A percentile compares a stretch with the other conserved stretches of the same genome.
Evolutionary conservation across 805 yeast species (phyloP).

Genomic region (Kuraishia borneana): DNA sequence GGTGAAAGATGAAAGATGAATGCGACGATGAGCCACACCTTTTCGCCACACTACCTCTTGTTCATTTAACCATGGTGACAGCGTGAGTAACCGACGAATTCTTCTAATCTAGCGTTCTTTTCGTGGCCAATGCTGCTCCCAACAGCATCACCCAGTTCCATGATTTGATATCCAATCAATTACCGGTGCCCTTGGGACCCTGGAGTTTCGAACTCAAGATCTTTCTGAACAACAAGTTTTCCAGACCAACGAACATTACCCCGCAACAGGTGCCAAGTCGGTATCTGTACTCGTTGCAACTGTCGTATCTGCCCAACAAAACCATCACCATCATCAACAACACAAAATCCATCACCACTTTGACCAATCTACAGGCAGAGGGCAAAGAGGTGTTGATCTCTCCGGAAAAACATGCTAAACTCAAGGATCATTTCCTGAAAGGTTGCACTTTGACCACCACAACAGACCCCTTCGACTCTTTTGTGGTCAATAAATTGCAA

Average conservation of each 20-base stretch:
- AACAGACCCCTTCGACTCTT: conserved; percentile 38
- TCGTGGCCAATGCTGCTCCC: conserved; percentile 35
- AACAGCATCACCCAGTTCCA: conserved; percentile 59
- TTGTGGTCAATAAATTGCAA: conserved; percentile 47
- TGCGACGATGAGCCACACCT: neutral
- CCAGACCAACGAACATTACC: conserved; percentile 25
- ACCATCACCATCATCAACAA: conserved; percentile 39
- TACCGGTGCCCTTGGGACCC: conserved; percentile 48
- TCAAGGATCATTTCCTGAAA: conserved; percentile 16
- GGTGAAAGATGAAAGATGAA: neutral
- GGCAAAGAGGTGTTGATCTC: conserved; percentile 5
- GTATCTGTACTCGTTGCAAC: conserved; percentile 37
- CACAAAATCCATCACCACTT: conserved; percentile 21
- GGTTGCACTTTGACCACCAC: conserved; percentile 35
- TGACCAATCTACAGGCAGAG: conserved; percentile 7
- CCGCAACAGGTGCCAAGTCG: conserved; percentile 27
- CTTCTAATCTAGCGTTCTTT: conserved; percentile 19
- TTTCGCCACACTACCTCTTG: neutral
- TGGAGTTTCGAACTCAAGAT: conserved; percentile 66
- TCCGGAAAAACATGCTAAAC: conserved; percentile 14
- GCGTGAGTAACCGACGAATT: neutral
- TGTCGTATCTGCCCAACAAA: conserved; percentile 36
- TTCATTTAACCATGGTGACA: neutral
- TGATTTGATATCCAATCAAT: conserved; percentile 57
- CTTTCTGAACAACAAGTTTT: conserved; percentile 50